phyloP scores from a whole-genome alignment of 805 yeast genomes.

The Cyberlindnera galapagoensis region DNA sequence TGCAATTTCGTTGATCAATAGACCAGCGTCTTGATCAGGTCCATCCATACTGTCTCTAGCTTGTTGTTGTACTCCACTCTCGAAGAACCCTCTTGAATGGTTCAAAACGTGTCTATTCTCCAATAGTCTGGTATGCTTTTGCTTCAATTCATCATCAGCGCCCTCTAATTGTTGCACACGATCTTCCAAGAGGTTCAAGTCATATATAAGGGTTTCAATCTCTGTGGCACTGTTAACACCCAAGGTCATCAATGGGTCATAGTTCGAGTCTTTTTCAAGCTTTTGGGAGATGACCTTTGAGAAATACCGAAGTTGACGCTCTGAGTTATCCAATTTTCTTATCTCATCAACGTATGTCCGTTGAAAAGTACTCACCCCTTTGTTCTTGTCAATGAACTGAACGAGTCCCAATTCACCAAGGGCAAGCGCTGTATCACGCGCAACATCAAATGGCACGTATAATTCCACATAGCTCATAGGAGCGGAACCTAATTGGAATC shows the following conservation, averaged over 20 bases:
- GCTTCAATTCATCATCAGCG: conserved; percentile 57
- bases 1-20: conserved; percentile 27
- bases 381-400: conserved; percentile 85
- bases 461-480: conserved; percentile 92
- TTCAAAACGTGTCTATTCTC: conserved; percentile 64
- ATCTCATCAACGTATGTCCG: conserved; percentile 86
- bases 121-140: conserved; percentile 55
- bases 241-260: conserved; percentile 24
- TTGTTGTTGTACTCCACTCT: conserved; percentile 27
- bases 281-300: conserved; percentile 43
- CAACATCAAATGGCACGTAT: conserved; percentile 83
- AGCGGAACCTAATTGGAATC: conserved; percentile 71
- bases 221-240: conserved; percentile 35
- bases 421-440: conserved; percentile 79
- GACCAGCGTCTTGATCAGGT: conserved; percentile 33
- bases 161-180: conserved; percentile 66
- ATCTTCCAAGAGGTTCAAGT: conserved; percentile 62
- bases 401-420: conserved; percentile 82
- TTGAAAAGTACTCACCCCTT: conserved; percentile 77
- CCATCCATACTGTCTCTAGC: conserved; percentile 30
- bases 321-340: conserved; percentile 76
- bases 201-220: conserved; percentile 57
- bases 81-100: conserved; percentile 43
- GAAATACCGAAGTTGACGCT: conserved; percentile 68
- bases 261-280: conserved; percentile 31